phyloP scores from a whole-genome alignment of 805 yeast species.

The Pichia cephalocereana region DNA sequence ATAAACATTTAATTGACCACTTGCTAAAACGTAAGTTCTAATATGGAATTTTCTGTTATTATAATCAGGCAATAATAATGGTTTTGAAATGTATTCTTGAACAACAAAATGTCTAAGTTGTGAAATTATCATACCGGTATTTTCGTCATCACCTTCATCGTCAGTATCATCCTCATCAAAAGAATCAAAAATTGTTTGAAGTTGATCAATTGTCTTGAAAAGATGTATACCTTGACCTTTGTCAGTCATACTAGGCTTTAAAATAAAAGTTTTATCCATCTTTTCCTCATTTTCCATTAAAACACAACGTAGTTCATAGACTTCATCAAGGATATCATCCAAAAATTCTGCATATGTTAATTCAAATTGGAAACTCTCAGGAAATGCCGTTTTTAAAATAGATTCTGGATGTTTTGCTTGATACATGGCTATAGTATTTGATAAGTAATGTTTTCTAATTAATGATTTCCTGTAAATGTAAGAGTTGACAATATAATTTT shows the following conservation, averaged over 20 bases:
- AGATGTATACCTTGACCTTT: conserved; percentile 92
- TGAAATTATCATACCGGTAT: conserved; percentile 67
- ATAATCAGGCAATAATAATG: conserved; percentile 56
- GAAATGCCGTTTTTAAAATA: conserved; percentile 49
- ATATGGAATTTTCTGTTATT: conserved; percentile 77
- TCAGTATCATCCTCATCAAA: conserved; percentile 69
- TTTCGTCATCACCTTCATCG: conserved; percentile 44
- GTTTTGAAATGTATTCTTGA: conserved; percentile 67
- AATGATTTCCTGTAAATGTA: conserved; percentile 85
- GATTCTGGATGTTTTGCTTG: conserved; percentile 67
- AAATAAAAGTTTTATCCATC: conserved; percentile 57
- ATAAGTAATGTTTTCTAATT: conserved; percentile 81
- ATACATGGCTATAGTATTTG: conserved; percentile 74
- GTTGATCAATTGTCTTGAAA: conserved; percentile 66
- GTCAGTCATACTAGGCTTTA: conserved; percentile 96
- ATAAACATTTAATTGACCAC: conserved; percentile 65
- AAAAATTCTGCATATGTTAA: conserved; percentile 93
- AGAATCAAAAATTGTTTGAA: conserved; percentile 75
- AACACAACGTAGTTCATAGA: conserved; percentile 78
- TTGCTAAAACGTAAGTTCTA: conserved; percentile 71
- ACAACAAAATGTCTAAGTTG: conserved; percentile 87
- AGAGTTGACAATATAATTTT: conserved; percentile 58
- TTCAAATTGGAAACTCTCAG: conserved; percentile 73
- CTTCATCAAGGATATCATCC: conserved; percentile 89
- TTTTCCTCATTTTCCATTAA: conserved; percentile 41